A percentile compares a stretch with the other conserved stretches of the same genome.
Conservation (phyloP, 768 basidiomycete species). For the Lactarius sanguifluus region DNA sequence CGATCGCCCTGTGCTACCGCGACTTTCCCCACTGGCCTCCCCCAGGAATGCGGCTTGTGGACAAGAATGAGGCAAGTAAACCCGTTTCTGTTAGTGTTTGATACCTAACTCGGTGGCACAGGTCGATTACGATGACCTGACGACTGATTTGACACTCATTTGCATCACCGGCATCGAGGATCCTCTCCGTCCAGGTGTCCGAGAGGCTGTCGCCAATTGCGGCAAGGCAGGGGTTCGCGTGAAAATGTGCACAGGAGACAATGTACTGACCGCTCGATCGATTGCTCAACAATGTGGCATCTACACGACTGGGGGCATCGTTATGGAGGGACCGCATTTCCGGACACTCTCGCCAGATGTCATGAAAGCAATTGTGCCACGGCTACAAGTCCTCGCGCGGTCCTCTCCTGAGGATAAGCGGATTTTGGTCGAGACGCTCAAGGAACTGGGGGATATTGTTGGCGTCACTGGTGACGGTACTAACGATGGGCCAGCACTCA, state of each 20-base stretch:
- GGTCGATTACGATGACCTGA: constrained; percentile 70
- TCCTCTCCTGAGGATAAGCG: constrained; percentile 98
- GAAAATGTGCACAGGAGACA: constrained; percentile 99
- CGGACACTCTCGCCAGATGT: constrained; percentile 69
- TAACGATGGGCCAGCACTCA: constrained; percentile 95
- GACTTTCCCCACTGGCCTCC: constrained; percentile 91
- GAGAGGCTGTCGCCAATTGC: constrained; percentile 85
- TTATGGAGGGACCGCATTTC: constrained; percentile 98
- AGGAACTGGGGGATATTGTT: constrained; percentile 83
- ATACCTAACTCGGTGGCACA: constrained; percentile 31
- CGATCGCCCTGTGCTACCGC: constrained; percentile 90
- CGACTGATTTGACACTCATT: constrained; percentile 76
- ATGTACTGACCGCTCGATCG: constrained; percentile 92
- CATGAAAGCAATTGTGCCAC: constrained; percentile 80
- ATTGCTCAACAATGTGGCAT: constrained; percentile 97
- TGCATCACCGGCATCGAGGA: constrained; percentile 96
- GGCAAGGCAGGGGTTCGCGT: constrained; percentile 86
- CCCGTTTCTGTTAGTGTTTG: not conserved
- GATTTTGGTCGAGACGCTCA: constrained; percentile 84
- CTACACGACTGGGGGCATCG: constrained; percentile 87
- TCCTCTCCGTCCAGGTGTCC: constrained; percentile 87
- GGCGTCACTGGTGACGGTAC: constrained; percentile 98
- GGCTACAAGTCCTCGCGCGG: constrained; percentile 93
- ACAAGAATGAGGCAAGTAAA: constrained; percentile 54
- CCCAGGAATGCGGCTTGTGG: constrained; percentile 39